Evolutionary conservation across 495 filamentous ascomycete species (phyloP).

Genomic region (Rostrohypoxylon terebratum): DNA sequence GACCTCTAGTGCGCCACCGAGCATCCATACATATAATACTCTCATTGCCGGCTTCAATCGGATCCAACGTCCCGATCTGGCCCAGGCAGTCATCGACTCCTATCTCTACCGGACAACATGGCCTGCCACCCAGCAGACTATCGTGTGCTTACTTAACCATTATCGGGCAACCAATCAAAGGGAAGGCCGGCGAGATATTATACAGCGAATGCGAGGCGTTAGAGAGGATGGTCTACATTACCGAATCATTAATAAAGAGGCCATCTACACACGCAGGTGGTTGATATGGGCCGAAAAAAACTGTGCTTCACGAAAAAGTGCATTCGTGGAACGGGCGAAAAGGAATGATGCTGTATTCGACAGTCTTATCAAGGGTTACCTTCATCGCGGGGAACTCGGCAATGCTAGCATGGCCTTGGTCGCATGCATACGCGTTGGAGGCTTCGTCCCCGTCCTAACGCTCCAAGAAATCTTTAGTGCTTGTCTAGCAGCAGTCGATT

Average conservation of each 20-base stretch:
- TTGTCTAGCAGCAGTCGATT: conserved; percentile 48
- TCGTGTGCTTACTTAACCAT: conserved; percentile 66
- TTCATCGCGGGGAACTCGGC: conserved; percentile 52
- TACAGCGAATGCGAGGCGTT: conserved; percentile 56
- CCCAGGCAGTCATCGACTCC: conserved; percentile 65
- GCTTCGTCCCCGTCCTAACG: conserved; percentile 38
- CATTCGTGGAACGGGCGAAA: conserved; percentile 47
- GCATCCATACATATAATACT: conserved; percentile 73
- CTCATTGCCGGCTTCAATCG: conserved; percentile 69
- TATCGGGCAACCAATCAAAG: conserved; percentile 58
- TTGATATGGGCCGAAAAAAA: conserved; percentile 30
- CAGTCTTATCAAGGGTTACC: conserved; percentile 53
- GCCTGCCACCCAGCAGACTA: conserved; percentile 65
- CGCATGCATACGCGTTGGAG: conserved; percentile 48
- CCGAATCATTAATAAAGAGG: conserved; percentile 26
- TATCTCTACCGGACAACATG: conserved; percentile 61
- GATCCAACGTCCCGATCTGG: conserved; percentile 62
- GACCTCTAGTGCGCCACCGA: conserved; percentile 65
- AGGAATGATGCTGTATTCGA: conserved; percentile 47
- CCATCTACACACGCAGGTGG: conserved; percentile 27
- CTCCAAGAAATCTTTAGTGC: conserved; percentile 51
- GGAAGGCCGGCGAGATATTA: conserved; percentile 54
- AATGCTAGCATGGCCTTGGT: conserved; percentile 53
- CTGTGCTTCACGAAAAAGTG: conserved; percentile 35
- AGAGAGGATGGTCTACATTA: conserved; percentile 34